These are phyloP conservation scores for Aspergillus vadensis DNA, from an alignment of 2,329 filamentous ascomycete species.

Conservation along the genomic window DNA sequence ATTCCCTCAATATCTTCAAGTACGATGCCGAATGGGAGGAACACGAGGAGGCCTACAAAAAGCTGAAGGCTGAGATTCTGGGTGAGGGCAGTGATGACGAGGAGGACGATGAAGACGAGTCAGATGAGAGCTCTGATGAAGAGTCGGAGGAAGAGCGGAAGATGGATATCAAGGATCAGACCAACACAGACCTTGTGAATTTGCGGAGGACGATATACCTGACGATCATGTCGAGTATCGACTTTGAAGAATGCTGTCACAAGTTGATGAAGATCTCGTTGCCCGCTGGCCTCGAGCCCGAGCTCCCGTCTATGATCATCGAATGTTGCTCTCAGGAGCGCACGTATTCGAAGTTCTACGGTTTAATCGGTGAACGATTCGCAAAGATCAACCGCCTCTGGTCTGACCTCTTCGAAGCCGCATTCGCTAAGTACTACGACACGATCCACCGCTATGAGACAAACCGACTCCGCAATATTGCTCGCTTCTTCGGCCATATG, in stretches of 20 bases:
- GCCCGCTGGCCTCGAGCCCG: constrained; percentile 80
- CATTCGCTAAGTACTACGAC: constrained; percentile 91
- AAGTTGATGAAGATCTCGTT: constrained; percentile 95
- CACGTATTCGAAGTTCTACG: constrained; percentile 97
- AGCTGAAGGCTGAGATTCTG: constrained; percentile 87
- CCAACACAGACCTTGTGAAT: constrained; percentile 92
- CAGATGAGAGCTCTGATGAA: constrained; percentile 64
- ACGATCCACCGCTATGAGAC: constrained; percentile 98
- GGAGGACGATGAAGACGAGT: constrained; percentile 65
- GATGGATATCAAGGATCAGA: constrained; percentile 96
- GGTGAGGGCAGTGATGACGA: constrained; percentile 89
- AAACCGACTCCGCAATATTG: constrained; percentile 91
- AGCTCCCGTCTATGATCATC: constrained; percentile 94
- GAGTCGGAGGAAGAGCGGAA: constrained; percentile 78
- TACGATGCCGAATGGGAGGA: constrained; percentile 87
- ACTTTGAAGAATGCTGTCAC: constrained; percentile 95
- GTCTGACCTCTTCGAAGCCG: constrained; percentile 87
- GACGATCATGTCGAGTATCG: constrained; percentile 94
- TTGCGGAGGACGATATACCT: constrained; percentile 92
- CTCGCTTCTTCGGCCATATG: constrained; percentile 90
- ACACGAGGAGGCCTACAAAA: constrained; percentile 86
- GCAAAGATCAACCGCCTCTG: constrained; percentile 94
- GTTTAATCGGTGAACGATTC: constrained; percentile 89
- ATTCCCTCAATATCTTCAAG: constrained; percentile 93
- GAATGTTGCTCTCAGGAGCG: constrained; percentile 96